These are phyloP conservation scores for Chimonanthus salicifolius DNA, from an alignment of 164 flowering plant species.

Conservation along the genomic window DNA sequence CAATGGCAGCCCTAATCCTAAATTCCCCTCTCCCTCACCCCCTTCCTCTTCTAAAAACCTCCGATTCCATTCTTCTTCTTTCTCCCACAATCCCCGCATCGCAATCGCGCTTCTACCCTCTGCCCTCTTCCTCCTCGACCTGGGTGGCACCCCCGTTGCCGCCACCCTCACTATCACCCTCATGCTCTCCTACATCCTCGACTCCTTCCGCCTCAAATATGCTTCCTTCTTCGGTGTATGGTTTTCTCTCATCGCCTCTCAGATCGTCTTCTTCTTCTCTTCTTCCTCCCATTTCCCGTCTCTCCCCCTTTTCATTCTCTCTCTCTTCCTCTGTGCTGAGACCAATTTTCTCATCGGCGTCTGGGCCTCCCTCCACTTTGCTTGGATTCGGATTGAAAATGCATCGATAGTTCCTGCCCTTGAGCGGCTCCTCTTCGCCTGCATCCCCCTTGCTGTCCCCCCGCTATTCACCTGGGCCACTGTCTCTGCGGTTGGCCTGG, in stretches of 20 bases:
- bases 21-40: constrained; percentile 10
- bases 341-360: constrained; percentile 72
- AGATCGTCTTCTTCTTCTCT: constrained; percentile 75
- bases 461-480: constrained; percentile 81
- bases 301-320: constrained; percentile 44
- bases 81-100: constrained; percentile 65
- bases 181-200: constrained; percentile 81
- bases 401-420: constrained; percentile 76
- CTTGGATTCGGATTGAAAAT: constrained; percentile 80
- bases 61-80: constrained; percentile 39
- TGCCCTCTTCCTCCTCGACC: constrained; percentile 81
- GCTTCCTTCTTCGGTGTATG: constrained; percentile 85
- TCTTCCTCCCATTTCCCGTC: constrained; percentile 44
- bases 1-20: constrained; percentile 15
- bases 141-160: constrained; percentile 82
- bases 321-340: constrained; percentile 59
- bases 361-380: constrained; percentile 94
- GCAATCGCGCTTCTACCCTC: constrained; percentile 78
- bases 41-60: constrained; percentile 30
- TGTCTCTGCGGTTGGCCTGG: constrained; percentile 77
- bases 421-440: constrained; percentile 85
- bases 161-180: constrained; percentile 70
- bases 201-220: constrained; percentile 62
- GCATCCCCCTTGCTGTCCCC: constrained; percentile 59
- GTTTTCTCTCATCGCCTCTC: constrained; percentile 68